phyloP scores from a whole-genome alignment of 2,329 filamentous ascomycete genomes.

The Calonectria pseudoreteaudii region DNA sequence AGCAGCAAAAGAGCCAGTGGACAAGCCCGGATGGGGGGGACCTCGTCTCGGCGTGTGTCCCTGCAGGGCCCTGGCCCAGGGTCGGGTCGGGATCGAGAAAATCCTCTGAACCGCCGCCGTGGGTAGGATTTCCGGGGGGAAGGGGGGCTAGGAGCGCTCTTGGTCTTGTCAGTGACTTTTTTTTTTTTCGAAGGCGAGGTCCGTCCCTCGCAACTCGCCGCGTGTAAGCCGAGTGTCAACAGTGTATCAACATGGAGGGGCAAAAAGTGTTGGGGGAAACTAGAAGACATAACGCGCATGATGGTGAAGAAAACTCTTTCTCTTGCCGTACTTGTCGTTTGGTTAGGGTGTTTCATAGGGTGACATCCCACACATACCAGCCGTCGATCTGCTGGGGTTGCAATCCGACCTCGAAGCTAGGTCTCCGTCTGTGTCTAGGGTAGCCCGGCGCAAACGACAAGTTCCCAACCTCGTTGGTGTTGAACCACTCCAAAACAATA shows the following conservation, averaged over 20 bases:
- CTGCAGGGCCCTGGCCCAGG: constrained; percentile 7
- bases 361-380: background rate
- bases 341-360: background rate
- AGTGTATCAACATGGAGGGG: background rate
- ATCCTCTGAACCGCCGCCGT: constrained; percentile 26
- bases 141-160: too few relatives aligned
- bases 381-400: background rate
- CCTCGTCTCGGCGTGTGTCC: constrained; percentile 8
- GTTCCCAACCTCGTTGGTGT: background rate
- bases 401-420: background rate
- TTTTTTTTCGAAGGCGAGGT: constrained; percentile 5
- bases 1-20: background rate
- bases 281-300: background rate
- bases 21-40: constrained; percentile 1
- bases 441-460: background rate
- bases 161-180: background rate
- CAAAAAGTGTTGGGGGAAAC: background rate
- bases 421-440: background rate
- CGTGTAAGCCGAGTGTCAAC: background rate
- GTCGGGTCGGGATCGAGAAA: background rate
- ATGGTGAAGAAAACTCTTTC: background rate
- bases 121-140: constrained; percentile 20
- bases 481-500: background rate
- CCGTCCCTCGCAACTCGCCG: background rate
- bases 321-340: background rate